phyloP scores from a whole-genome alignment of 2,329 filamentous ascomycete genomes.

The Botrytis cinerea region DNA sequence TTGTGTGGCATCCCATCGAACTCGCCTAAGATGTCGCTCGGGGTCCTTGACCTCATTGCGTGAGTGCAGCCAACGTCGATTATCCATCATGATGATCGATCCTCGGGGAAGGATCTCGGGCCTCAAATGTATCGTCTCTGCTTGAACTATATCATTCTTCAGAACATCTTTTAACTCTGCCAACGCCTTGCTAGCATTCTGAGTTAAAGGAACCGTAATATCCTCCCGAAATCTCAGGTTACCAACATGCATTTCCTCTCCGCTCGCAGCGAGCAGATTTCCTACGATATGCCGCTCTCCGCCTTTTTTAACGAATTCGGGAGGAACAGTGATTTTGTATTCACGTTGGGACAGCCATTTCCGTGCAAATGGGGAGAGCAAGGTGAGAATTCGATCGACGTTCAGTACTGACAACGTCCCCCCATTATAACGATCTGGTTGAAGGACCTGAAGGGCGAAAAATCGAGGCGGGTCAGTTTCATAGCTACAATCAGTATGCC shows the following conservation, averaged over 20 bases:
- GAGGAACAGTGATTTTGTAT: constrained; percentile 38
- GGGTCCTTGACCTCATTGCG: constrained; percentile 43
- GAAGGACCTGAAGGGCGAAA: constrained; percentile 39
- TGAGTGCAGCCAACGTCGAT: constrained; percentile 44
- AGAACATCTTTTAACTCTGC: constrained; percentile 39
- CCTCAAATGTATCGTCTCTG: constrained; percentile 33
- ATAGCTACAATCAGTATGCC: constrained; percentile 41
- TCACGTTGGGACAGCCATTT: constrained; percentile 30
- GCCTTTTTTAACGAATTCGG: constrained; percentile 41
- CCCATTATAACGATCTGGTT: constrained; percentile 27
- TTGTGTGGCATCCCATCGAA: constrained; percentile 39
- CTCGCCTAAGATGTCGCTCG: constrained; percentile 42
- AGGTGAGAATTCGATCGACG: constrained; percentile 29
- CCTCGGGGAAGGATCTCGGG: constrained; percentile 37
- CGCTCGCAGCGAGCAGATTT: neutral
- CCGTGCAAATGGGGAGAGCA: constrained; percentile 27
- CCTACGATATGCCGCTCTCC: constrained; percentile 33
- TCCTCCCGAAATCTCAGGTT: constrained; percentile 29
- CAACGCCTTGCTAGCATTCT: constrained; percentile 37
- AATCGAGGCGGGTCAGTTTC: constrained; percentile 35
- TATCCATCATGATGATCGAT: constrained; percentile 44
- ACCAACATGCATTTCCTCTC: constrained; percentile 24
- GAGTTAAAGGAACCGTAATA: constrained; percentile 38
- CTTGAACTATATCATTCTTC: constrained; percentile 13
- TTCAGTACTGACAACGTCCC: constrained; percentile 35